A percentile compares a stretch with the other conserved stretches of the same genome.
phyloP scores from a whole-genome alignment of 768 basidiomycete genomes.

The Termitomyces sp. region DNA sequence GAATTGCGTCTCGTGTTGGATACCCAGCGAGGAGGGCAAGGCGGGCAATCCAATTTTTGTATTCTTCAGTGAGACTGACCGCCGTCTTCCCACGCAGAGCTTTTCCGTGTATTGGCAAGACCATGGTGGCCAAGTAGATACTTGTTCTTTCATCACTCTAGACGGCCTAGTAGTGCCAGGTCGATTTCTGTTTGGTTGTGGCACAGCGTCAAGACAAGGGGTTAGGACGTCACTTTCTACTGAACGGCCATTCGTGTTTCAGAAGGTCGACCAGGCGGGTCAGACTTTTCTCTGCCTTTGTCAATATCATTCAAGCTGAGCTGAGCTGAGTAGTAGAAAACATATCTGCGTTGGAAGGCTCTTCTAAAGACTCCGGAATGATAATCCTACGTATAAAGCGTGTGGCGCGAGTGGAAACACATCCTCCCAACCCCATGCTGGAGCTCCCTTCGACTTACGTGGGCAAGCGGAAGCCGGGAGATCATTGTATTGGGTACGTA shows the following conservation, averaged over 20 bases:
- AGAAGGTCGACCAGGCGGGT: slow-evolving; percentile 39
- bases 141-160: slow-evolving; percentile 59
- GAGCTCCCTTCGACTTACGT: slow-evolving; percentile 29
- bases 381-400: slow-evolving; percentile 50
- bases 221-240: slow-evolving; percentile 46
- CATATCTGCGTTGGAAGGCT: slow-evolving; percentile 12
- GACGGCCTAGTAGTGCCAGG: slow-evolving; percentile 66
- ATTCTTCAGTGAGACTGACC: slow-evolving; percentile 3
- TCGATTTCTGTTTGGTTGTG: slow-evolving; percentile 55
- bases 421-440: slow-evolving; percentile 41
- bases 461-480: slow-evolving; percentile 38
- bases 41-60: slow-evolving; percentile 28
- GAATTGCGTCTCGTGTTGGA: slow-evolving; percentile 62
- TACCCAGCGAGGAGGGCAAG: slow-evolving; percentile 59
- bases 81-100: slow-evolving; percentile 28
- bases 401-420: slow-evolving; percentile 21
- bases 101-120: slow-evolving; percentile 70
- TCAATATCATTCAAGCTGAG: background rate
- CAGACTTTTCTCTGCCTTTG: slow-evolving; percentile 6
- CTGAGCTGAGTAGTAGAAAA: slow-evolving; percentile 4
- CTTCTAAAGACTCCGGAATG: slow-evolving; percentile 45
- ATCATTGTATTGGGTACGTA: slow-evolving; percentile 46
- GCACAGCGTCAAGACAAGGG: slow-evolving; percentile 50
- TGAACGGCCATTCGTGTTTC: slow-evolving; percentile 63
- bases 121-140: slow-evolving; percentile 47